Evolutionary conservation across 2,329 filamentous ascomycete species (phyloP), one percentile per base, ranked within the genome.

Genomic region (Whalleya microplaca): DNA sequence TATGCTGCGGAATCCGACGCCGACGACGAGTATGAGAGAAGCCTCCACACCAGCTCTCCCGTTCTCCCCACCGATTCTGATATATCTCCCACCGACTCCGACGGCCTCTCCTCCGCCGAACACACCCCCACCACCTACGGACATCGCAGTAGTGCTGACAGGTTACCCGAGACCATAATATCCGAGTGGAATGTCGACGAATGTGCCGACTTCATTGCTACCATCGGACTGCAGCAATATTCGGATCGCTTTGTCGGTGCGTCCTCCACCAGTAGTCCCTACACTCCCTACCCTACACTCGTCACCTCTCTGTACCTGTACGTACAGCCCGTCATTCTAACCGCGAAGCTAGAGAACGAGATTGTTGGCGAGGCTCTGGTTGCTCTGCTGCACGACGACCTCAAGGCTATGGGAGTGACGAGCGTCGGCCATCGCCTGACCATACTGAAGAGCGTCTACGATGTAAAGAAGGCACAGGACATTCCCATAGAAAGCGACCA

Each of bases 401-500:
- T 99, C 67, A 96, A 96, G 75, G 92, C 96, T 71, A 94, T 98
- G 87, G 93, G 93, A 46, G 90, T 99, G 63, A 80, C 82, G 61
- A 98, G 94, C 76, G 92, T 97, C 46, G 95, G 95, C 41, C 95
- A 99, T 77, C 88, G 95, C 58, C 81, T 99, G 67, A 96, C 92
- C 20, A 96, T 99, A 55, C 82, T 99, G 56, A 98, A 97, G 78
- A 93, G 88, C 68, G 92, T 98, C 52, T 98, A 97, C 76, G 93
- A 98, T 70, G 88, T 95, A 70, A 99, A 99, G 78, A 89, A 94
- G 73, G 92, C 92, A 63, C 93, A 97, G 70, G 92, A 96, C 67
- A 85, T 98, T 58, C 89, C 91, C 16, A 84, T 97, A 66, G 94
- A 98, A 71, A 88, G 89, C 59, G 94, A 97, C 68, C 91, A 98